A percentile compares a stretch with the other conserved stretches of the same genome.
These are phyloP conservation scores for Apostasia shenzhenica DNA, from an alignment of 106 monocot species.

Conservation along the genomic window DNA sequence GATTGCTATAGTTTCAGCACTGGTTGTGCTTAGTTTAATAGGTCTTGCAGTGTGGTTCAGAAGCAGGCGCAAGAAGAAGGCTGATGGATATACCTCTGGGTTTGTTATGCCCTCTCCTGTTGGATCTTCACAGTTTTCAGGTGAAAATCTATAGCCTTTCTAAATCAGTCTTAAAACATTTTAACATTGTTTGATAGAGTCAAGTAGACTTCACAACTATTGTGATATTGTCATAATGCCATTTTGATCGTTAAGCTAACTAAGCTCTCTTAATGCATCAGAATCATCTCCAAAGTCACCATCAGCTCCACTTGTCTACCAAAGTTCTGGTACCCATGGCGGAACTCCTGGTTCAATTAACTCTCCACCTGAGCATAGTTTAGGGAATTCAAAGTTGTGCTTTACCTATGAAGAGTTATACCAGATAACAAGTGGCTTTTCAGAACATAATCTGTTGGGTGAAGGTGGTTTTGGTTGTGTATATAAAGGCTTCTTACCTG, in stretches of 20 bases:
- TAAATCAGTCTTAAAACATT: background rate
- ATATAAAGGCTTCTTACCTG: slow-evolving; percentile 63
- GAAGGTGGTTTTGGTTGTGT: slow-evolving; percentile 95
- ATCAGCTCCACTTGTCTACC: slow-evolving; percentile 25
- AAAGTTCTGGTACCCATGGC: slow-evolving; percentile 21
- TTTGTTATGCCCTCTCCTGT: slow-evolving; percentile 52
- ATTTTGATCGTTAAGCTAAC: background rate
- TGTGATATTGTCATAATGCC: background rate
- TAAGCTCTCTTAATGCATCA: slow-evolving; percentile 7
- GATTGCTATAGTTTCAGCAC: slow-evolving; percentile 16
- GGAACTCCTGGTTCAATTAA: slow-evolving; percentile 10
- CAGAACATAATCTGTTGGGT: slow-evolving; percentile 59
- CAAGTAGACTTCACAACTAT: background rate
- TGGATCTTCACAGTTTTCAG: slow-evolving; percentile 53
- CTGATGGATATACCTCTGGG: slow-evolving; percentile 25
- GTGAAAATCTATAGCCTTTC: slow-evolving; percentile 6
- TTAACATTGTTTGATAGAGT: background rate
- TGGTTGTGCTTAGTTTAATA: slow-evolving; percentile 33
- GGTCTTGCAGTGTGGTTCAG: slow-evolving; percentile 41
- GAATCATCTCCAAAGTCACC: slow-evolving; percentile 28
- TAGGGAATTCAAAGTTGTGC: slow-evolving; percentile 56
- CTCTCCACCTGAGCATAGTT: slow-evolving; percentile 29
- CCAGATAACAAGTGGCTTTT: slow-evolving; percentile 63
- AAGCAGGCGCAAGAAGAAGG: slow-evolving; percentile 28
- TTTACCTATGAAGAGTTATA: slow-evolving; percentile 70